Base-by-base conservation (phyloP, 371 early-diverging fungal species). In the Mucor irregularis region DNA sequence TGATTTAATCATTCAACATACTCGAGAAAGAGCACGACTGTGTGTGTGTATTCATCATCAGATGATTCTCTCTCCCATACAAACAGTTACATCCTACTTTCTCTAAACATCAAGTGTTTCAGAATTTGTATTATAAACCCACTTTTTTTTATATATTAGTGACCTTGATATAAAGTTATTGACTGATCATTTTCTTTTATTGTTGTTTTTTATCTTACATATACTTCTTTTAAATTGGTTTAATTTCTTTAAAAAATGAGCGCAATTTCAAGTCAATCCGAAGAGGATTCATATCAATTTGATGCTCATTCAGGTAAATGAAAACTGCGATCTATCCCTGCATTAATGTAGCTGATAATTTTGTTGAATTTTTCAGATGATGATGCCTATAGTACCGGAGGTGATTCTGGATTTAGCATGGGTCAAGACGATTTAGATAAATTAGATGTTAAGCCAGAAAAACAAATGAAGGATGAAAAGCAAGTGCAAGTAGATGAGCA, bases 331-430 rank as follows among this genome's bases (percentile, higher is more conserved):
- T 3, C 0, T 9, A 9, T 33, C 13, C 7, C 16, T 8, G 3
- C 25, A 9, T 24, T 34, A 28, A 2, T 11, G 3, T 10, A n/a
- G n/a, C 17, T 14, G 10, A 25, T 0, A 11, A 24, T 40, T 13
- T 10, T 13, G 16, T 42, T 19, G 3, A 4, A n/a, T 8, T 19
- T 6, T 4, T 34, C 30, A 58, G 59, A 58, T 37, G 62, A 52
- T 30, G 57, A 56, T 24, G 22, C 19, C 14, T 28, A 48, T 33
- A 62, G 62, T 19, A 51, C 37, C 6, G 58, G 58, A 24, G 58
- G 53, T 6, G 63, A 58, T 25, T 63, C 63, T 42, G 63, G 63
- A 14, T 63, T 58, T 45, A 53, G 64, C 25, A 31, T 58, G 17
- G 58, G 64, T 11, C 43, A 53, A 37, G 53, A 58, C 9, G 58